Base-by-base conservation (phyloP, 257 asterid genomes). In the Mentha longifolia region DNA sequence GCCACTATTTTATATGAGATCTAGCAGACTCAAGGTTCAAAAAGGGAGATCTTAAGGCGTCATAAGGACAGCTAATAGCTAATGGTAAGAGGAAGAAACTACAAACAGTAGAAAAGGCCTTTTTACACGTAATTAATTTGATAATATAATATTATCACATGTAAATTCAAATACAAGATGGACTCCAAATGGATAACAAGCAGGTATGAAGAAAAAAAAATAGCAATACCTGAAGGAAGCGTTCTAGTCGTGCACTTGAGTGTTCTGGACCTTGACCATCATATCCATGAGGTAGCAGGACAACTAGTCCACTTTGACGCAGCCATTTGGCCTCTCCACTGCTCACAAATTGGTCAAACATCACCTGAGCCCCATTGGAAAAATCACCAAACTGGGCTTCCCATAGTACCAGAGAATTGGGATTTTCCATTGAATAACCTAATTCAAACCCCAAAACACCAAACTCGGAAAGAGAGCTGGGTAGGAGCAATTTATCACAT, bases 221-320 rank as follows among this genome's bases (percentile, higher is more conserved):
- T 55, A 61, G 60, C 28, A 73, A 17, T 50, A 93, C 98, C 96
- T 88, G 97, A 74, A 92, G 97, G 79, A 84, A 90, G 51, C 98
- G 97, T 77, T 92, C 98, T 84, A 92, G 79, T 56, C 97, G 95
- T 6, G 95, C 96, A 87, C 98, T 92, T 35, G 98, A 90, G 88
- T 92, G 98, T 77, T 92, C 98, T 67, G 97, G 98, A 72, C 98
- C 97, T 79, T 92, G 98, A 35, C 98, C 98, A 78, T 92, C 98
- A 78, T 88, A 92, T 33, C 97, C 97, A 79, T 92, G 98, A 67
- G 98, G 98, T 16, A 92, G 81, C 76, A 92, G 90, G 80, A 90
- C 86, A 68, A 88, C 95, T 59, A 92, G 74, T 64, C 98, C 97
- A 65, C 89, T 87, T 82, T 92, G 96, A 54, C 97, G 98, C 82